phyloP scores from a whole-genome alignment of 2,329 filamentous ascomycete species.

The Fusarium sp. region DNA sequence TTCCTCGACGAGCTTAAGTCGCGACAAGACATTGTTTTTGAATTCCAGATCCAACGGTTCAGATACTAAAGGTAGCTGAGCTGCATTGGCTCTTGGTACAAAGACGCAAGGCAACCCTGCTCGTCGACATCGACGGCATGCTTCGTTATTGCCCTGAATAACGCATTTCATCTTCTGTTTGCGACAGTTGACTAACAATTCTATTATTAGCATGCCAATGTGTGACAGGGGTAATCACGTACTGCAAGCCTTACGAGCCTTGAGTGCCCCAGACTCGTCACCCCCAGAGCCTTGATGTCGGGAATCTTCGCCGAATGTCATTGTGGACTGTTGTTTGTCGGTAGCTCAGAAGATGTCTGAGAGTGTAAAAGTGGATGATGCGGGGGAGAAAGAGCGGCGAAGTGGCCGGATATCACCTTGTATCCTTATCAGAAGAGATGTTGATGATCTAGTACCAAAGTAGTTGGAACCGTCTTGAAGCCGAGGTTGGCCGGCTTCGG shows the following conservation, averaged over 20 bases:
- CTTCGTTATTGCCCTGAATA: slow-evolving; percentile 21
- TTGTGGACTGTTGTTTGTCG: neutral
- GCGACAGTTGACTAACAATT: slow-evolving; percentile 17
- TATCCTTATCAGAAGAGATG: neutral
- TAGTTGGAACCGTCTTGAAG: neutral
- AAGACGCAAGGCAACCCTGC: slow-evolving; percentile 20
- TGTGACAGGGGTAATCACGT: neutral
- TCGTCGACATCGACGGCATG: slow-evolving; percentile 21
- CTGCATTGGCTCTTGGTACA: slow-evolving; percentile 22
- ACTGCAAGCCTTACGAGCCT: slow-evolving; percentile 28
- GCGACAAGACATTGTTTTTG: slow-evolving; percentile 8
- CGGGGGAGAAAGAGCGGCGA: slow-evolving; percentile 14
- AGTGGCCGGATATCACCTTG: slow-evolving; percentile 24
- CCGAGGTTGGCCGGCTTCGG: slow-evolving; percentile 15
- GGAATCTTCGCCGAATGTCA: slow-evolving; percentile 25
- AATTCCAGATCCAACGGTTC: slow-evolving; percentile 21
- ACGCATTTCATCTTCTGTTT: slow-evolving; percentile 32
- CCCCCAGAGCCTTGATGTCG: slow-evolving; percentile 4
- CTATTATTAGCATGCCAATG: slow-evolving; percentile 4
- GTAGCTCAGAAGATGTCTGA: neutral
- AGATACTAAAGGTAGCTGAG: slow-evolving; percentile 6
- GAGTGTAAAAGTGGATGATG: slow-evolving; percentile 23
- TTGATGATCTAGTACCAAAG: slow-evolving; percentile 4
- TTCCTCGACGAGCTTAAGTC: slow-evolving; percentile 6
- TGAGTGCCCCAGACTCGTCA: slow-evolving; percentile 18